These are phyloP conservation scores for Henckelia pumila DNA, from an alignment of 257 asterid species.

Conservation along the genomic window DNA sequence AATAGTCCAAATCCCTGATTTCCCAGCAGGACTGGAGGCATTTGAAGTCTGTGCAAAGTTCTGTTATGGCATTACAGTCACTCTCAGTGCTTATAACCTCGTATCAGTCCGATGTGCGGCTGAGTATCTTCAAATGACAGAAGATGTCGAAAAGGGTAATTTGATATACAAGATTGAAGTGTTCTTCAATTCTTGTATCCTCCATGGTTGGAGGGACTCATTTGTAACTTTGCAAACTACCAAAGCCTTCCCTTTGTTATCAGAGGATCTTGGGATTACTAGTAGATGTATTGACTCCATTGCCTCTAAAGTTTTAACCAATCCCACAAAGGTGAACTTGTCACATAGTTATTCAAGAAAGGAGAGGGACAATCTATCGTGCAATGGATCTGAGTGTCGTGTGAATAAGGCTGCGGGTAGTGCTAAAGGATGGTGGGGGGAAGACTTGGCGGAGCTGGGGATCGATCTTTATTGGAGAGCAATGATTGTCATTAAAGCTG, in stretches of 20 bases:
- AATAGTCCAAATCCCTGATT: slow-evolving; percentile 63
- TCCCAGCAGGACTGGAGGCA: slow-evolving; percentile 83
- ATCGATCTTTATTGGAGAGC: slow-evolving; percentile 90
- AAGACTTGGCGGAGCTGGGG: slow-evolving; percentile 72
- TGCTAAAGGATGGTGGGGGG: slow-evolving; percentile 81
- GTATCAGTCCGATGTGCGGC: slow-evolving; percentile 74
- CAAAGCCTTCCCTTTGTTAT: slow-evolving; percentile 50
- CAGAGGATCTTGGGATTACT: slow-evolving; percentile 69
- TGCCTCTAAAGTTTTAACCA: slow-evolving; percentile 54
- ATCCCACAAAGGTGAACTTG: slow-evolving; percentile 58
- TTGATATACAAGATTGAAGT: slow-evolving; percentile 67
- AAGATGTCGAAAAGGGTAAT: slow-evolving; percentile 84
- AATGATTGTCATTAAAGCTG: slow-evolving; percentile 70
- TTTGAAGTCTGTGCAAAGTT: slow-evolving; percentile 85
- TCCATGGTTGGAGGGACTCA: slow-evolving; percentile 81
- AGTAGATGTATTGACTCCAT: slow-evolving; percentile 65
- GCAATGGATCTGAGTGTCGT: slow-evolving; percentile 55
- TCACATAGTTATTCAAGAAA: slow-evolving; percentile 62
- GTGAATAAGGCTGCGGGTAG: slow-evolving; percentile 30
- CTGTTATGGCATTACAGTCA: slow-evolving; percentile 85
- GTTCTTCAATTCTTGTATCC: slow-evolving; percentile 74
- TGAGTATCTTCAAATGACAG: slow-evolving; percentile 83
- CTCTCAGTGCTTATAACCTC: slow-evolving; percentile 79
- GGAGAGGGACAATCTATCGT: slow-evolving; percentile 53
- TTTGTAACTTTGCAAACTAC: slow-evolving; percentile 65